A percentile compares a stretch with the other conserved stretches of the same genome.
These are phyloP conservation scores for Nemania abortiva DNA, from an alignment of 2,329 filamentous ascomycete genomes.

Conservation along the genomic window DNA sequence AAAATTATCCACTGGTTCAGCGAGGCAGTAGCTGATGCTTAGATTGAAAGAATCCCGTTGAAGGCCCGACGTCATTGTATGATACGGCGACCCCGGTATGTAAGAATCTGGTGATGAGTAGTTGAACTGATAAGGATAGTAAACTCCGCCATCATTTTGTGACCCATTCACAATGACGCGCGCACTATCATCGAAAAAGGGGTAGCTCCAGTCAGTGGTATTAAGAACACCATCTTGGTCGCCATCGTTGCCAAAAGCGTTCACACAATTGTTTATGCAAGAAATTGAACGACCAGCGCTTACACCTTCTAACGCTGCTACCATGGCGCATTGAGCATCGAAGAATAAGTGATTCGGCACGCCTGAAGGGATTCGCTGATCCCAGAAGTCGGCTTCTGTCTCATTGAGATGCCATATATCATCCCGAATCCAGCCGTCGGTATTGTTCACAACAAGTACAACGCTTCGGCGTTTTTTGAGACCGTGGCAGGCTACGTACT, in stretches of 20 bases:
- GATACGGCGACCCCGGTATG: not conserved
- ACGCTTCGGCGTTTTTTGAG: slow-evolving; percentile 27
- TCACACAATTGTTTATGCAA: not conserved
- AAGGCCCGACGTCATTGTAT: slow-evolving; percentile 3
- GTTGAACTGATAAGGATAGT: not conserved
- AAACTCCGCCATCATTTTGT: not conserved
- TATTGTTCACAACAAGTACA: slow-evolving; percentile 25
- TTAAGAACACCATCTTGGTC: not conserved
- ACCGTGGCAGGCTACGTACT: slow-evolving; percentile 15
- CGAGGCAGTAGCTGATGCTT: slow-evolving; percentile 32
- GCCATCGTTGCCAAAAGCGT: not conserved
- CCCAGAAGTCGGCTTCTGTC: slow-evolving; percentile 22
- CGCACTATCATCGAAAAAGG: not conserved
- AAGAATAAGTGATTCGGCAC: slow-evolving; percentile 30
- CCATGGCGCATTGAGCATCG: slow-evolving; percentile 26
- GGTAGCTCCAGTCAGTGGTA: not conserved
- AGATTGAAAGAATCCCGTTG: slow-evolving; percentile 15
- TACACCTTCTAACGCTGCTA: slow-evolving; percentile 11
- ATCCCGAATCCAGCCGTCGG: slow-evolving; percentile 30
- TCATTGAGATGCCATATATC: slow-evolving; percentile 32
- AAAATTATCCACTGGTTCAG: slow-evolving; percentile 19
- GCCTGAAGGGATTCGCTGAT: slow-evolving; percentile 16
- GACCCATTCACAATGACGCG: not conserved
- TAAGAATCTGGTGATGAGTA: not conserved
- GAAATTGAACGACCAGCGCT: not conserved